Evolutionary conservation across 108 stramenopile species (phyloP).

Genomic region (Skeletonema costatum): DNA sequence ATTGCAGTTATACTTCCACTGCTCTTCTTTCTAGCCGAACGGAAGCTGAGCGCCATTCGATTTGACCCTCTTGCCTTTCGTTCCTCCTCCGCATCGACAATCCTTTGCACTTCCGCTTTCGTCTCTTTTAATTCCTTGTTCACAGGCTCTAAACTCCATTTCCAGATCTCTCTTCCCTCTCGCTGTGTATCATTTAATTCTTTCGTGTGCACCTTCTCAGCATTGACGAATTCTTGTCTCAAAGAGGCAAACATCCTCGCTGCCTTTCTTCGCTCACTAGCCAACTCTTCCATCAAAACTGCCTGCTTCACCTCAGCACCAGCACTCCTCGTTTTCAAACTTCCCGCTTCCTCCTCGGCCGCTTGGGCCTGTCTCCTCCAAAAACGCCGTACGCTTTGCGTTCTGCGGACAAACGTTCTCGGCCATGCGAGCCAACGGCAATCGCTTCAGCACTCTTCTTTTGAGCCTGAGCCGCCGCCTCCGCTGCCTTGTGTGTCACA

Average conservation of each 20-base stretch:
- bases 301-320: slow-evolving; percentile 83
- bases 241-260: slow-evolving; percentile 41
- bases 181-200: slow-evolving; percentile 36
- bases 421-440: slow-evolving; percentile 78
- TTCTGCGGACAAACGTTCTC: slow-evolving; percentile 74
- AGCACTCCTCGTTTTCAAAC: slow-evolving; percentile 77
- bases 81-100: slow-evolving; percentile 28
- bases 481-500: slow-evolving; percentile 90
- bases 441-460: slow-evolving; percentile 85
- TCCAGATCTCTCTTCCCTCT: slow-evolving; percentile 54
- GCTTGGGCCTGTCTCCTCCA: slow-evolving; percentile 78
- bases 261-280: slow-evolving; percentile 56
- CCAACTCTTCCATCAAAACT: slow-evolving; percentile 66
- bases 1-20: background rate
- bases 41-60: slow-evolving; percentile 4
- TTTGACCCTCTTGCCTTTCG: slow-evolving; percentile 25
- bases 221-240: slow-evolving; percentile 38
- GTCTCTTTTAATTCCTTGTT: slow-evolving; percentile 30
- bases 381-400: slow-evolving; percentile 56
- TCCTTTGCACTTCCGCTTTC: slow-evolving; percentile 19
- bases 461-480: slow-evolving; percentile 88
- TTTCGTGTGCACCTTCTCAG: slow-evolving; percentile 41
- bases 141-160: slow-evolving; percentile 53
- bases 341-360: slow-evolving; percentile 79
- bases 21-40: background rate